Base-by-base conservation (phyloP, 2,329 filamentous ascomycete species). In the Ceratocystis destructans region DNA sequence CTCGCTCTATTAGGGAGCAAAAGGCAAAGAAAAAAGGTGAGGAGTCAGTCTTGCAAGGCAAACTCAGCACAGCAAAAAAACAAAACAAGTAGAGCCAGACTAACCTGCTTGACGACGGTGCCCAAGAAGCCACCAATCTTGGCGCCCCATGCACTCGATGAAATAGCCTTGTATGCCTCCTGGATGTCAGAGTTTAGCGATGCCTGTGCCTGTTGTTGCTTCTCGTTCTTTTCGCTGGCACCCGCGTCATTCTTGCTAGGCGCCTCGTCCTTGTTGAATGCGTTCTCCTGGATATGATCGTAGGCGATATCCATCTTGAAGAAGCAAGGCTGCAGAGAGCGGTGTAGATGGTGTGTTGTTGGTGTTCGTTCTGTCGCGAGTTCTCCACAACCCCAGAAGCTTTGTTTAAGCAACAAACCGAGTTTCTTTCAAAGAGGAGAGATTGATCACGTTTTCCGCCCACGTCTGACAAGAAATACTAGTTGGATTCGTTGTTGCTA, bases 121-220 rank as follows among this genome's bases (percentile, higher is more conserved):
- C 89, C 89, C 73, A 96, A 87, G 74, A 96, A 89, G 5, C 91
- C 93, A 45, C 94, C 93, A 41, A 99, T 84, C 71, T 83, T 86
- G 25, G 88, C 85, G 57, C 93, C 94, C 94, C 94, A 99, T 10
- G 90, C 89, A 72, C 90, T 96, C 70, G 86, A 84, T 2, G 90
- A 93, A 73, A 99, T 89, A 28, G 92, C 92, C 73, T 90, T 91
- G 80, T 97, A 96, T 5, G 93, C 94, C 76, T 96, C 90, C 76
- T 96, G 90, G 69, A 99, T 82, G 73, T 99, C 94, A 71, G 85
- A 83, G 73, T 95, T 95, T 71, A 99, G 82, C 64, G 87, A 83
- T 66, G 77, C 74, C 70, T 79, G 76, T 31, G 66, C 63, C 67
- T 74, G 74, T 66, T 77, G 72, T 70, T 78, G 73, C 68, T 77